Percentiles rank a stretch among this genome's conserved stretches.
These are phyloP conservation scores for Bipolaris victoriae DNA, from an alignment of 2,329 filamentous ascomycete species.

Conservation along the genomic window DNA sequence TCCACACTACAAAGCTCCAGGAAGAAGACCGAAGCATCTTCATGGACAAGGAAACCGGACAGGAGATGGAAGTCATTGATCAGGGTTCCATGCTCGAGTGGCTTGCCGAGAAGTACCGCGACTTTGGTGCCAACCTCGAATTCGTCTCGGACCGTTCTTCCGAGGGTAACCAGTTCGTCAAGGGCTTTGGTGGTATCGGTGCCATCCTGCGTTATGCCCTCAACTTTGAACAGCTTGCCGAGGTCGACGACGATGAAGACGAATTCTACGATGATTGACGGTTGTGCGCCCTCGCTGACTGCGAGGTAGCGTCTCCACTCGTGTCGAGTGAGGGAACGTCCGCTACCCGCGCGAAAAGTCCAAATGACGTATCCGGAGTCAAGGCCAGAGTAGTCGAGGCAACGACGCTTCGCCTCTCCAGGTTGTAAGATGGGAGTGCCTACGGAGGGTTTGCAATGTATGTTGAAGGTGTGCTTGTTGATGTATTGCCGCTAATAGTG, in stretches of 20 bases:
- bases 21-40: constrained; percentile 82
- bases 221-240: constrained; percentile 98
- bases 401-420: constrained; percentile 49
- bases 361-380: constrained; percentile 41
- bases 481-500: constrained; percentile 10
- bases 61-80: constrained; percentile 94
- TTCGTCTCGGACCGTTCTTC: constrained; percentile 98
- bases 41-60: constrained; percentile 92
- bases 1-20: constrained; percentile 88
- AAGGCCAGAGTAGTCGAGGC: constrained; percentile 39
- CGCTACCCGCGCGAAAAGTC: constrained; percentile 50
- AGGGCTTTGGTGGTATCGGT: constrained; percentile 98
- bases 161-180: constrained; percentile 99
- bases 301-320: constrained; percentile 82
- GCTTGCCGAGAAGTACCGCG: constrained; percentile 98
- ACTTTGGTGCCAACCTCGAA: constrained; percentile 93
- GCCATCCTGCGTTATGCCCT: constrained; percentile 98
- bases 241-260: constrained; percentile 76
- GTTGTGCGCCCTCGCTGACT: constrained; percentile 81
- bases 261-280: constrained; percentile 97
- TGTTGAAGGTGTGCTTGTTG: constrained; percentile 8
- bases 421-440: constrained; percentile 48
- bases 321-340: constrained; percentile 61
- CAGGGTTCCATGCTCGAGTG: constrained; percentile 97
- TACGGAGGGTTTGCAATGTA: constrained; percentile 47